These are phyloP conservation scores for Boletus patriciae DNA, from an alignment of 768 basidiomycete genomes.

Conservation along the genomic window DNA sequence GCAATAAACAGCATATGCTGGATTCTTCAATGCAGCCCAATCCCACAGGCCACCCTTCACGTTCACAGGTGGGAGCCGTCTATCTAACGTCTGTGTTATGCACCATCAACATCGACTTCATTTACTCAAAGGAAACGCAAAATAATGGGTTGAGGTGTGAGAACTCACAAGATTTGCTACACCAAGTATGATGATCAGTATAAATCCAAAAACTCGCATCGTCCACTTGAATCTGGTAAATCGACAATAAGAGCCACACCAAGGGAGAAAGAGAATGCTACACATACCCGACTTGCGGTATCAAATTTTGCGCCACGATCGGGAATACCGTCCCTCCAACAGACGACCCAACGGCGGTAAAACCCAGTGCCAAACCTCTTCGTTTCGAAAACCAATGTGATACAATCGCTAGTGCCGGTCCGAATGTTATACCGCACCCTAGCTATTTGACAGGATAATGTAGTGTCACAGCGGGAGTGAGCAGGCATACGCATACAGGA, in stretches of 20 bases:
- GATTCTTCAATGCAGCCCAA: slow-evolving; percentile 45
- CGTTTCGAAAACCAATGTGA: slow-evolving; percentile 73
- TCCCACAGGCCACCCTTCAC: slow-evolving; percentile 60
- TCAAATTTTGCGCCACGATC: slow-evolving; percentile 54
- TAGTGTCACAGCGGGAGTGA: not conserved
- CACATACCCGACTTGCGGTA: slow-evolving; percentile 55
- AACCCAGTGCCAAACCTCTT: slow-evolving; percentile 57
- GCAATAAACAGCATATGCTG: slow-evolving; percentile 56
- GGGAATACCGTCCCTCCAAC: slow-evolving; percentile 71
- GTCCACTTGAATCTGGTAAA: slow-evolving; percentile 71
- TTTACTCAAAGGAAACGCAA: not conserved
- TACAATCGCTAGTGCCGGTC: slow-evolving; percentile 56
- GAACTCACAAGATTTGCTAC: slow-evolving; percentile 51
- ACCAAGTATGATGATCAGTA: slow-evolving; percentile 52
- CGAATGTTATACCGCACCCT: slow-evolving; percentile 59
- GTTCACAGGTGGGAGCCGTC: slow-evolving; percentile 55
- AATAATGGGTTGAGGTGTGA: not conserved
- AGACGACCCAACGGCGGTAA: slow-evolving; percentile 64
- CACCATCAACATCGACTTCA: not conserved
- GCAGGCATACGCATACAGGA: not conserved
- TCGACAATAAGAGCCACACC: not conserved
- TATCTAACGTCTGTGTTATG: slow-evolving; percentile 31
- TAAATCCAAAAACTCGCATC: slow-evolving; percentile 66
- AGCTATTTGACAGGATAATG: slow-evolving; percentile 13
- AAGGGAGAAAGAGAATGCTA: not conserved